These are phyloP conservation scores for Kodamaea alishanica DNA, from an alignment of 1,139 yeast species.

Conservation along the genomic window DNA sequence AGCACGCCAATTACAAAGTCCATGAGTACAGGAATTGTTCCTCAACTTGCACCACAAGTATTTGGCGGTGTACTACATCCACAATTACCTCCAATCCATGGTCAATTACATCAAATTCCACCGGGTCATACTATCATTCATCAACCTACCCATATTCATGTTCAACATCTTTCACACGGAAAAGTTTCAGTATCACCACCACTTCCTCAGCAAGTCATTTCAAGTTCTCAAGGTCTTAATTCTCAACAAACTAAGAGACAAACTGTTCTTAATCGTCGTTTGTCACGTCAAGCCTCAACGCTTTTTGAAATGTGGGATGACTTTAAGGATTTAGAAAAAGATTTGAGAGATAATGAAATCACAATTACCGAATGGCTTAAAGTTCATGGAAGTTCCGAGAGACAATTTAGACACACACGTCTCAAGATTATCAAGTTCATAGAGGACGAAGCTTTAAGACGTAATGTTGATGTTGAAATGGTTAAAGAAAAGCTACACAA, in stretches of 20 bases:
- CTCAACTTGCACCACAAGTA: too few relatives aligned
- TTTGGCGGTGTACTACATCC: too few relatives aligned
- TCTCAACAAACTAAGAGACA: constrained; percentile 17
- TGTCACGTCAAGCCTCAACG: constrained; percentile 32
- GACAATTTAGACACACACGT: constrained; percentile 35
- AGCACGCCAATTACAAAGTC: too few relatives aligned
- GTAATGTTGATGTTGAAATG: constrained; percentile 21
- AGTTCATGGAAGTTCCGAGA: constrained; percentile 33
- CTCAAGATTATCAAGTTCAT: constrained; percentile 32
- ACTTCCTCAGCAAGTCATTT: too few relatives aligned
- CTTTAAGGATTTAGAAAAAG: constrained; percentile 30
- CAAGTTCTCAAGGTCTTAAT: too few relatives aligned
- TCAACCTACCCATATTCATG: too few relatives aligned
- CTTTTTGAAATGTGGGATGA: constrained; percentile 41
- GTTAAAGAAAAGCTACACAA: constrained; percentile 30
- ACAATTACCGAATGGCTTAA: constrained; percentile 36
- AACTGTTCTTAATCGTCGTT: constrained; percentile 24
- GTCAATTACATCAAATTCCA: too few relatives aligned
- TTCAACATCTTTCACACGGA: too few relatives aligned
- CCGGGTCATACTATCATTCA: too few relatives aligned
- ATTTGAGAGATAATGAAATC: constrained; percentile 26
- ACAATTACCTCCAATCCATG: too few relatives aligned
- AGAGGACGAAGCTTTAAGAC: constrained; percentile 31
- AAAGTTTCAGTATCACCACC: too few relatives aligned
- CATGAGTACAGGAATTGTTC: too few relatives aligned